Evolutionary conservation across 1,284 basidiomycete species (phyloP).

Genomic region (Sparassis latifolia): DNA sequence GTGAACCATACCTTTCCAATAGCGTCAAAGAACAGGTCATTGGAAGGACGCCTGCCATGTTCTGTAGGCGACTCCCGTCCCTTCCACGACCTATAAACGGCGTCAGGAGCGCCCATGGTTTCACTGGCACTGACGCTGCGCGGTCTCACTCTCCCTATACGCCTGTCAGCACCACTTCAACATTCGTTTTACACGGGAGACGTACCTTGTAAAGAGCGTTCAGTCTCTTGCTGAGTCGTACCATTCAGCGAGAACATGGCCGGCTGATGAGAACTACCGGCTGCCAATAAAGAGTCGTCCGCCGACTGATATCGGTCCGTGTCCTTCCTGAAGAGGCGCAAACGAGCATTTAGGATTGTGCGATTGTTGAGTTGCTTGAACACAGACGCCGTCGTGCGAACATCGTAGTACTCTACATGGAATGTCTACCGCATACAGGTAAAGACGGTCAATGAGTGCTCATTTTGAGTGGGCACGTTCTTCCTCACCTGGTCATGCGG

Average conservation of each 20-base stretch:
- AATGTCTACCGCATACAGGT: conserved; percentile 30
- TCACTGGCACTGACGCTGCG: conserved; percentile 24
- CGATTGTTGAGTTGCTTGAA: conserved; percentile 34
- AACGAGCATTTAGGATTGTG: conserved; percentile 25
- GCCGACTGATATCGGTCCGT: conserved; percentile 1
- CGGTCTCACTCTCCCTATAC: conserved; percentile 16
- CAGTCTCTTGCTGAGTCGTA: no score
- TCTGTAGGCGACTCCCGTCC: conserved; percentile 24
- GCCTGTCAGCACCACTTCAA: no score
- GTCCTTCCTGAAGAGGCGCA: conserved; percentile 20
- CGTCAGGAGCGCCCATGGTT: conserved; percentile 18
- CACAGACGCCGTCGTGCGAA: conserved; percentile 40
- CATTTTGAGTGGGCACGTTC: no score
- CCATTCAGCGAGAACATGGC: no score
- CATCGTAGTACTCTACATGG: conserved; percentile 58
- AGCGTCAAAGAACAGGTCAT: conserved; percentile 22
- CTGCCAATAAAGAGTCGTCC: conserved; percentile 1
- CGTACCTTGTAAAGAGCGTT: no score
- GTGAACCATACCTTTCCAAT: conserved; percentile 16
- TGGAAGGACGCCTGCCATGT: conserved; percentile 17
- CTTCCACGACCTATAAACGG: conserved; percentile 12
- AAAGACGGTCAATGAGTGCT: no score
- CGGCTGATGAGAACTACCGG: no score
- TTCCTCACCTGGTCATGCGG: conserved; percentile 14
- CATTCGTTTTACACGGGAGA: no score